Evolutionary conservation across 169 alveolate genomes (phyloP), one percentile per base, ranked within the genome.

Genomic region (Cryptosporidium xiaoi): DNA sequence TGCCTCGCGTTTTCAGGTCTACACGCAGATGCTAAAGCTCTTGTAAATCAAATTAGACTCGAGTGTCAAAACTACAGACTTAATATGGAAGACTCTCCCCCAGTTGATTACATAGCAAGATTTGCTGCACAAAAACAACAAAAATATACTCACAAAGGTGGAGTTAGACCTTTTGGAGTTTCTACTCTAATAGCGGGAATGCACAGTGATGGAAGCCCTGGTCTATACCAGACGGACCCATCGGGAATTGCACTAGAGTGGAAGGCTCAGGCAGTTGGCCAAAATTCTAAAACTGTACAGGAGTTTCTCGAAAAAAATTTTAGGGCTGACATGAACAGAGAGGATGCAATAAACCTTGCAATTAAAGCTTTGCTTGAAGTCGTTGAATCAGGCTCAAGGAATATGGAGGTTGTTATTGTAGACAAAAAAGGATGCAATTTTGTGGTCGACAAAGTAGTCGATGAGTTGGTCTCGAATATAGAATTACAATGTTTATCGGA

Each of bases 131-230:
- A 96, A 82, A 94, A 95, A 31, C 98, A 97, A 90, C 98, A 95
- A 93, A 94, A 96, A 71, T 97, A 95, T 83, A 98, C 99, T 16
- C 98, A 97, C 71, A 92, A 96, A 71, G 99, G 99, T 34, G 99
- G 99, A 1, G 99, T 97, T n/a, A 94, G 99, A 64, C 99, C 99
- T 51, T 98, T 96, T 90, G 99, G 99, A 66, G 96, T 98, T 51
- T 96, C 99, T 40, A 95, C 98, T 56, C 89, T 98, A 53, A 94
- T 98, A 53, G 98, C 97, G 1, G 99, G 99, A 27, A 94, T 93
- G 69, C 98, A 96, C 64, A 92, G 91, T 71, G 90, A 92, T 67
- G 93, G 95, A n/a, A 92, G 91, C 40, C 98, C 98, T 8, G 95
- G 96, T 60, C 94, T 97, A 66, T 97, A 90, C 90, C 97, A 97